A percentile compares a stretch with the other conserved stretches of the same genome.
These are phyloP conservation scores for Hanseniaspora clermontiae DNA, from an alignment of 805 yeast species.

Conservation along the genomic window DNA sequence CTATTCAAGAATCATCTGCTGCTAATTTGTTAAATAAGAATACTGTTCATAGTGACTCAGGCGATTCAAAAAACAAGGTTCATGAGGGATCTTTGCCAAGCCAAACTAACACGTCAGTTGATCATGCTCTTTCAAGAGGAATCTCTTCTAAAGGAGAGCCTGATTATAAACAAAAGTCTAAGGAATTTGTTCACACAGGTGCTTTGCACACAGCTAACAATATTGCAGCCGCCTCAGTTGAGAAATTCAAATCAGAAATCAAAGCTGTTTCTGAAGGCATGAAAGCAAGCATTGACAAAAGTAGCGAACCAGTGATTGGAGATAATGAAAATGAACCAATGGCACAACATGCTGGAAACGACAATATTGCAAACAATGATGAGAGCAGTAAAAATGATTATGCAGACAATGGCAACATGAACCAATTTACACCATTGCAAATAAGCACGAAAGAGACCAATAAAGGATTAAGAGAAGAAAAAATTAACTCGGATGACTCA, in stretches of 20 bases:
- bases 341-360: background rate
- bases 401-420: background rate
- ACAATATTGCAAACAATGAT: no score
- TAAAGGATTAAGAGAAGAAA: background rate
- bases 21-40: background rate
- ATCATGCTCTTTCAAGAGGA: background rate
- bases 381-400: background rate
- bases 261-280: constrained; percentile 2
- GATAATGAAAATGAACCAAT: background rate
- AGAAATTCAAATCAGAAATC: constrained; percentile 8
- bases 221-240: constrained; percentile 13
- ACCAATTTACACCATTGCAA: constrained; percentile 6
- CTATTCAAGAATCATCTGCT: constrained; percentile 9
- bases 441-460: background rate
- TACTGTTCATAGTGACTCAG: background rate
- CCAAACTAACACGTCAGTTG: background rate
- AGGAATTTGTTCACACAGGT: background rate
- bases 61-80: background rate
- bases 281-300: background rate
- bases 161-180: background rate
- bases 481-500: background rate
- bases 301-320: background rate
- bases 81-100: background rate
- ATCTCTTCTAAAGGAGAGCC: background rate
- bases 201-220: constrained; percentile 9